Base-by-base conservation (phyloP, 2,329 filamentous ascomycete genomes). In the Helotiales sp. region DNA sequence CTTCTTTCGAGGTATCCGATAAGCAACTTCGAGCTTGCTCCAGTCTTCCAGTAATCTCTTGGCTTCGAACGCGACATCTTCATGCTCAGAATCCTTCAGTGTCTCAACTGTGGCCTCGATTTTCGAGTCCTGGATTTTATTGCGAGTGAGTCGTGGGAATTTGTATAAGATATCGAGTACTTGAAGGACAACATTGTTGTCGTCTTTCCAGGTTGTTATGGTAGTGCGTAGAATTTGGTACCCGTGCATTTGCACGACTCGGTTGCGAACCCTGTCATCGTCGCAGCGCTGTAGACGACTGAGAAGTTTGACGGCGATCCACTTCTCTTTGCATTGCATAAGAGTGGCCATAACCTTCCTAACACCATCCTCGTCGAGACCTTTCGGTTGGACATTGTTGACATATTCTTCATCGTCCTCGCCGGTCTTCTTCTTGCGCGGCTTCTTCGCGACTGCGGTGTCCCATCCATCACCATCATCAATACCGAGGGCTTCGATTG, bases 291-390 rank as follows among this genome's bases (percentile, higher is more conserved):
- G 91, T 61, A 99, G 92, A 52, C 95, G 93, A 65, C 87, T 84
- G 59, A 99, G 83, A 56, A 99, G 79, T 76, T 98, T 98, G 75
- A 97, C 92, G 2, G 91, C 92, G 73, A 99, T 97, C 95, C 95
- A 99, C 75, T 97, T 97, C 80, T 99, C 95, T 75, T 96, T 96
- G 81, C 91, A 96, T 73, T 97, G 93, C 86, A 96, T 93, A 58
- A 99, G 84, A 53, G 92, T 89, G 24, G 93, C 93, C 91, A 97
- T 96, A 73, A 97, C 91, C 75, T 96, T 96, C 68, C 89, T 91
- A 60, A 96, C 91, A 62, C 89, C 91, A 58, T 88, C 85, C 68
- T 95, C 90, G 64, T 91, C 87, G 59, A 97, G 82, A 48, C 83
- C 86, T 69, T 87, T 90, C 52, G 90, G 87, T 72, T 93, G 85